Base-by-base conservation (phyloP, 257 asterid genomes). In the Nicotiana undulata region DNA sequence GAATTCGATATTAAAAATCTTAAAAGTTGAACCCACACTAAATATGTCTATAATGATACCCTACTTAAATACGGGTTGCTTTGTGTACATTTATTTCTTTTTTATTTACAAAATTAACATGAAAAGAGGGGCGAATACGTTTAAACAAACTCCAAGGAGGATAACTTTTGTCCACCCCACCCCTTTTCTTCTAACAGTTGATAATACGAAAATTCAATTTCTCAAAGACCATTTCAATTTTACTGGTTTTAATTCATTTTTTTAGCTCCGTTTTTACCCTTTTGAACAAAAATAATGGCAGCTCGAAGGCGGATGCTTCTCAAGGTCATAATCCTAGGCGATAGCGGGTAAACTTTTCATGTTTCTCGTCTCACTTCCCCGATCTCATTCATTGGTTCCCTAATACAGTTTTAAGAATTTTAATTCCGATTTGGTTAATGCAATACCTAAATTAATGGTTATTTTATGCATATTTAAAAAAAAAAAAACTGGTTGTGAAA, bases 261-360 rank as follows among this genome's bases (percentile, higher is more conserved):
- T 56, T 56, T 0, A 56, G 9, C 24, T 18, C 26, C 11, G 3
- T 55, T 56, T 51, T 11, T 13, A 12, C 56, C 18, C 6, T 2
- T 56, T 56, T 56, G 10, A 56, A 17, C 58, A 34, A 81, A 66
- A 76, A 65, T 64, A 79, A 90, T 90, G 93, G 87, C 93, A 80
- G 86, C 91, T 11, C 91, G 93, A 78, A 70, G 91, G 76, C 87
- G 93, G 83, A 88, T 89, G 53, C 91, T 90, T 64, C 93, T 90
- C 80, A 90, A 90, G 88, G 93, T 90, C 61, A 90, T 90, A 86
- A 88, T 90, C 88, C 93, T 90, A 80, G 93, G 93, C 63, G 93
- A 90, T 16, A 90, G 93, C 85, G 93, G 93, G 91, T 90, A 9
- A 64, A 32, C 58, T 81, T 37, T 40, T 60, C 65, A 2, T 22